Conservation (phyloP, 2,329 filamentous ascomycete species). For the Teratosphaeria viscida region DNA sequence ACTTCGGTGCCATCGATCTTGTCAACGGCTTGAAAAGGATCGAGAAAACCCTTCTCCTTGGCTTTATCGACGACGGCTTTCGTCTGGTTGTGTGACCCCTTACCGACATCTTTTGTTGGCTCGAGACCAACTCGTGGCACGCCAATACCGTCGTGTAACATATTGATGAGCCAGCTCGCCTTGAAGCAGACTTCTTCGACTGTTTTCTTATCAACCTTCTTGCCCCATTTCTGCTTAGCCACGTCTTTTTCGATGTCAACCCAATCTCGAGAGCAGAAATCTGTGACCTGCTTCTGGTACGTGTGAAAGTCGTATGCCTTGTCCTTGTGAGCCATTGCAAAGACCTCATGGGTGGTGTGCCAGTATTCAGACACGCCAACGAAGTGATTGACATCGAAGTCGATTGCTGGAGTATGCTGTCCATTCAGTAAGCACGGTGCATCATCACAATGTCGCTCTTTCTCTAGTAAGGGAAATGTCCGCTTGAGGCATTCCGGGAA, state of each 20-base stretch:
- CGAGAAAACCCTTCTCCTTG: slow-evolving; percentile 64
- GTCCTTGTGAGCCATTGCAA: slow-evolving; percentile 63
- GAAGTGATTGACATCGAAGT: slow-evolving; percentile 96
- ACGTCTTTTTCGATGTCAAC: slow-evolving; percentile 59
- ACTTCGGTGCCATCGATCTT: slow-evolving; percentile 87
- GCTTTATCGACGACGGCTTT: slow-evolving; percentile 57
- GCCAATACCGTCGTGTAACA: slow-evolving; percentile 91
- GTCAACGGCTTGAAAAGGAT: slow-evolving; percentile 85
- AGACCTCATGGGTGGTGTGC: slow-evolving; percentile 95
- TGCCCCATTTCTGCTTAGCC: slow-evolving; percentile 56
- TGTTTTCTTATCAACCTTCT: slow-evolving; percentile 61
- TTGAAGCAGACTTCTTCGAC: slow-evolving; percentile 93
- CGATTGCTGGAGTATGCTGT: slow-evolving; percentile 85
- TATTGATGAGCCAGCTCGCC: slow-evolving; percentile 93
- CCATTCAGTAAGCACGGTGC: slow-evolving; percentile 83
- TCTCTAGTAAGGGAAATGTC: slow-evolving; percentile 79
- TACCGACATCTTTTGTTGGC: slow-evolving; percentile 40
- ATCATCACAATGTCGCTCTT: slow-evolving; percentile 74
- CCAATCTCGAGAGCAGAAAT: slow-evolving; percentile 84
- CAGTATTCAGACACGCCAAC: slow-evolving; percentile 97
- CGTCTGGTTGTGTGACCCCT: slow-evolving; percentile 56
- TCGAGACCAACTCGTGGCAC: slow-evolving; percentile 73
- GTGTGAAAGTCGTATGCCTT: slow-evolving; percentile 81
- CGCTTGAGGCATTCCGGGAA: slow-evolving; percentile 76
- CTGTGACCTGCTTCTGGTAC: slow-evolving; percentile 73